Conservation (phyloP, 768 basidiomycete genomes). For the Tricholoma matsutake region DNA sequence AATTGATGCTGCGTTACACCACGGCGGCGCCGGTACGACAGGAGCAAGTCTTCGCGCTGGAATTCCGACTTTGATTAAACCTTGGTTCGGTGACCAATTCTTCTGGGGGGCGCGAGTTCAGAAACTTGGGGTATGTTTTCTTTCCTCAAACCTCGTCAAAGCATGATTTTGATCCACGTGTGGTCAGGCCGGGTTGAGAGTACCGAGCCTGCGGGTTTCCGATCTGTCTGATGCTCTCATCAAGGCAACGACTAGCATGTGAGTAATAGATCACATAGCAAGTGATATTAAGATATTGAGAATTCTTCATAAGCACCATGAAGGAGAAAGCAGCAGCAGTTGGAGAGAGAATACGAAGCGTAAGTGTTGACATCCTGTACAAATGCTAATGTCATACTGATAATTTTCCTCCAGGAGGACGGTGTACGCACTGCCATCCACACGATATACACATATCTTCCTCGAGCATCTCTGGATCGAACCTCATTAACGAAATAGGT, state of each 20-base stretch:
- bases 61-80: constrained; percentile 65
- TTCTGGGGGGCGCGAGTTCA: constrained; percentile 67
- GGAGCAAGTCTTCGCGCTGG: constrained; percentile 64
- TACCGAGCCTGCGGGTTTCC: constrained; percentile 41
- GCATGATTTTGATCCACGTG: not conserved
- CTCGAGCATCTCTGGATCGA: constrained; percentile 27
- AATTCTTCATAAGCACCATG: constrained; percentile 39
- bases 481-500: constrained; percentile 16
- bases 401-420: constrained; percentile 42
- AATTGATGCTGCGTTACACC: constrained; percentile 62
- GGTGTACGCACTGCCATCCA: constrained; percentile 57
- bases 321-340: constrained; percentile 54
- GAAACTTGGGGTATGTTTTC: constrained; percentile 48
- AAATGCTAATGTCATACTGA: not conserved
- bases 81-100: constrained; percentile 70
- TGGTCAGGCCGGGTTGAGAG: constrained; percentile 45
- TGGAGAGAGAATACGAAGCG: constrained; percentile 33
- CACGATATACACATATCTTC: constrained; percentile 53
- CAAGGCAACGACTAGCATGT: constrained; percentile 53
- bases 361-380: constrained; percentile 13
- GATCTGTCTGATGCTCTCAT: constrained; percentile 54
- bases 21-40: constrained; percentile 71
- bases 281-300: not conserved
- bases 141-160: not conserved
- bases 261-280: constrained; percentile 16